Percentiles rank a stretch among this genome's conserved stretches.
These are phyloP conservation scores for Talaromyces ruber DNA, from an alignment of 495 filamentous ascomycete genomes.

Conservation along the genomic window DNA sequence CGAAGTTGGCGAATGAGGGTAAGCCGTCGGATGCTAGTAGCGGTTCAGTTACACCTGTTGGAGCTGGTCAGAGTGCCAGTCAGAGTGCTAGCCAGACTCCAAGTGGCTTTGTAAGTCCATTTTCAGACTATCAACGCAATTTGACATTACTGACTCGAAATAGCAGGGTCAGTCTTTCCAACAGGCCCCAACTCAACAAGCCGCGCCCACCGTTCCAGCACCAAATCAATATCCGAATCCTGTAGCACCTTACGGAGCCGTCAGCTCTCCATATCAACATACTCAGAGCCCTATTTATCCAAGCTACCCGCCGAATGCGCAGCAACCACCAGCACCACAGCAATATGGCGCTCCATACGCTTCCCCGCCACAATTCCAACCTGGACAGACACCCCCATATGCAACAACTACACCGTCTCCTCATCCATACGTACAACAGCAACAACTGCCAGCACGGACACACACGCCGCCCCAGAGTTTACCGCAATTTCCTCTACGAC, in stretches of 20 bases:
- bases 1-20: slow-evolving; percentile 49
- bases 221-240: slow-evolving; percentile 25
- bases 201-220: slow-evolving; percentile 13
- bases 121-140: not conserved
- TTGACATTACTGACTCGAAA: slow-evolving; percentile 7
- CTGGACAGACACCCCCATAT: slow-evolving; percentile 14
- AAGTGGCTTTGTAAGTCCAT: slow-evolving; percentile 43
- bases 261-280: slow-evolving; percentile 31
- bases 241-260: slow-evolving; percentile 27
- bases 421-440: slow-evolving; percentile 23
- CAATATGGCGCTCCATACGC: slow-evolving; percentile 17
- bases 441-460: slow-evolving; percentile 28
- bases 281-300: slow-evolving; percentile 34
- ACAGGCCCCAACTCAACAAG: slow-evolving; percentile 16
- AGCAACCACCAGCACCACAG: slow-evolving; percentile 17
- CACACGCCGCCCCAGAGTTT: slow-evolving; percentile 31
- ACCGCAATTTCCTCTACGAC: slow-evolving; percentile 32
- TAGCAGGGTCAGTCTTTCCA: slow-evolving; percentile 21
- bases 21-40: slow-evolving; percentile 48
- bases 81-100: slow-evolving; percentile 43
- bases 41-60: slow-evolving; percentile 51
- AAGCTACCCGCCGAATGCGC: slow-evolving; percentile 24
- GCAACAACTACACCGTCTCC: slow-evolving; percentile 24
- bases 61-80: slow-evolving; percentile 43
- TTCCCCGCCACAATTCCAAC: slow-evolving; percentile 29